A percentile compares a stretch with the other conserved stretches of the same genome.
phyloP scores from a whole-genome alignment of 306 rosid species.

The Styphnolobium japonicum region DNA sequence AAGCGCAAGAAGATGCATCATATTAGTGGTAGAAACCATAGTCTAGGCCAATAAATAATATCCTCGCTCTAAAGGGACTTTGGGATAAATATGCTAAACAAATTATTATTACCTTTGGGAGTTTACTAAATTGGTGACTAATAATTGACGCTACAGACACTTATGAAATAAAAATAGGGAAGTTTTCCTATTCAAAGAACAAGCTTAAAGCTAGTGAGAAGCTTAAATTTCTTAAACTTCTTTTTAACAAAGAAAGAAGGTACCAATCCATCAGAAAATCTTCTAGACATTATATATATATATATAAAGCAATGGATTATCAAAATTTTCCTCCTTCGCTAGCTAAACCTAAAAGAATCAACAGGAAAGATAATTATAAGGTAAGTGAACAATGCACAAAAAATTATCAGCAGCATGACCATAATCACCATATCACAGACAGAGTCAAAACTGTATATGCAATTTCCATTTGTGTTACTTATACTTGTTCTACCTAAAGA shows the following conservation, averaged over 20 bases:
- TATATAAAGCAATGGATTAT: background rate
- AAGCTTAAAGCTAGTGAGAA: background rate
- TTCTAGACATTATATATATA: background rate
- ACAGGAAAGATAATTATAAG: background rate
- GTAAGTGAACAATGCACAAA: background rate
- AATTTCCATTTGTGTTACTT: background rate
- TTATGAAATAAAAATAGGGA: background rate
- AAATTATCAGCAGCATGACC: background rate
- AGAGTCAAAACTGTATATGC: background rate
- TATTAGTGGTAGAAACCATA: background rate
- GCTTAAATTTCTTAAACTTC: background rate
- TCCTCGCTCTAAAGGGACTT: background rate
- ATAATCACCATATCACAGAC: background rate
- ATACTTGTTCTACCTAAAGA: background rate
- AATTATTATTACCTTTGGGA: background rate
- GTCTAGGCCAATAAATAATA: background rate
- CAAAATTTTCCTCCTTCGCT: background rate
- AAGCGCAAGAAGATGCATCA: too few relatives aligned
- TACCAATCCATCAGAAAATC: background rate
- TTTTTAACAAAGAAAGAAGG: background rate
- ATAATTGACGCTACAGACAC: too few relatives aligned
- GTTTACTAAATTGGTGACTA: background rate
- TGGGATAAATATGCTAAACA: background rate
- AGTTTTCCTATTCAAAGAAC: background rate
- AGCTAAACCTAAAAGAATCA: too few relatives aligned